Evolutionary conservation across 2,329 filamentous ascomycete genomes (phyloP).

Genomic region (Fusarium sacchari): DNA sequence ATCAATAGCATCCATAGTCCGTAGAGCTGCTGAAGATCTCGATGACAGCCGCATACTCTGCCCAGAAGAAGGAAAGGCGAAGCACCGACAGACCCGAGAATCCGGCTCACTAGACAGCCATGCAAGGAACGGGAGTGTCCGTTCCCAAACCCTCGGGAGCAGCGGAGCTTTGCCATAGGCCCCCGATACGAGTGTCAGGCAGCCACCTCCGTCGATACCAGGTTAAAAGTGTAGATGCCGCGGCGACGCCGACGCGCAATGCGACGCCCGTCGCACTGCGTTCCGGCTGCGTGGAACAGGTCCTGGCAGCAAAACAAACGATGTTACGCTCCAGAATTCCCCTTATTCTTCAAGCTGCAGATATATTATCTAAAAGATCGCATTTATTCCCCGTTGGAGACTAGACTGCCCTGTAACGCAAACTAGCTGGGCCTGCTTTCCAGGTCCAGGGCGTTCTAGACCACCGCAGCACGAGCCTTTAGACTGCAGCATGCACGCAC

Average conservation of each 20-base stretch:
- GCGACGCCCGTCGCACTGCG: not conserved
- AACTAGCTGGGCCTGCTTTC: not conserved
- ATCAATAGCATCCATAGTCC: not conserved
- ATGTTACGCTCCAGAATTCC: not conserved
- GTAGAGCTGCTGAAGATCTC: not conserved
- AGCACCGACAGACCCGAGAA: not conserved
- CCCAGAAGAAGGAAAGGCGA: not conserved
- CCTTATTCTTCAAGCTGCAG: not conserved
- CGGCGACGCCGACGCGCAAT: not conserved
- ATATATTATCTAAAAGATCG: not conserved
- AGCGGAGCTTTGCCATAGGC: not conserved
- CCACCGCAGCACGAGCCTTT: not conserved
- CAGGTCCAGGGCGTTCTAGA: not conserved
- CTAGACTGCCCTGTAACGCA: not conserved
- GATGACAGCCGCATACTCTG: not conserved
- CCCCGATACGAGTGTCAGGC: not conserved
- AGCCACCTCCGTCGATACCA: not conserved
- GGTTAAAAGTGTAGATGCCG: not conserved
- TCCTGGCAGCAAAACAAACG: not conserved
- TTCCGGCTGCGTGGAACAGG: not conserved
- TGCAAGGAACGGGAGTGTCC: slow-evolving; percentile 36
- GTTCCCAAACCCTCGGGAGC: not conserved
- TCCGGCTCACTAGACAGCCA: slow-evolving; percentile 8
- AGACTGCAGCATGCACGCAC: not conserved
- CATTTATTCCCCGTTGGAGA: not conserved